Conservation (phyloP, 306 rosid genomes). For the Lupinus albus region DNA sequence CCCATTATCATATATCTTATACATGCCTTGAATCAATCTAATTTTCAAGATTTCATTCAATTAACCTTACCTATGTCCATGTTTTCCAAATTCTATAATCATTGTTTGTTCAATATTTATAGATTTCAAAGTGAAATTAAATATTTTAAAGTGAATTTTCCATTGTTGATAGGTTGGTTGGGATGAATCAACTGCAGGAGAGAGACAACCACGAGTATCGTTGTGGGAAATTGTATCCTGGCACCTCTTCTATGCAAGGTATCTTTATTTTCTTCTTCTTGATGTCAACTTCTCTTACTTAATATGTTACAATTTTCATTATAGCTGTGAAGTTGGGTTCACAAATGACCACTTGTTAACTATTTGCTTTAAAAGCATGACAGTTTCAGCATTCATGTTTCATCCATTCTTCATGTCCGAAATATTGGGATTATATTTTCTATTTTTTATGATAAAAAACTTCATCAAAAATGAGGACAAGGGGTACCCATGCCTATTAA, state of each 20-base stretch:
- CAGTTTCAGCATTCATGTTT: neutral
- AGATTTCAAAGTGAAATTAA: no score
- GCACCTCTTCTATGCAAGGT: conserved; percentile 79
- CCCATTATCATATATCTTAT: neutral
- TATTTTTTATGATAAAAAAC: conserved; percentile 6
- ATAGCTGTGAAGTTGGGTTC: neutral
- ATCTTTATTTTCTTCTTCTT: conserved; percentile 19
- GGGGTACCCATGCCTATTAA: no score
- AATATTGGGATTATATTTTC: neutral
- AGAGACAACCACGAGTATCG: conserved; percentile 88
- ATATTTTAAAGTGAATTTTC: conserved; percentile 17
- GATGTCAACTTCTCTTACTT: neutral
- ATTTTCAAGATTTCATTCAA: neutral
- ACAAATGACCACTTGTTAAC: neutral
- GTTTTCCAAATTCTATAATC: neutral
- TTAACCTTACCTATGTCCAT: neutral
- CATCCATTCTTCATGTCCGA: neutral
- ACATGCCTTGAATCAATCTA: neutral
- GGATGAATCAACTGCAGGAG: conserved; percentile 95
- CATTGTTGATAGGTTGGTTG: conserved; percentile 73
- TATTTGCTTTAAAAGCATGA: conserved; percentile 10
- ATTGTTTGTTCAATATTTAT: neutral
- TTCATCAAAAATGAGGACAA: no score
- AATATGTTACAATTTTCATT: conserved; percentile 5
- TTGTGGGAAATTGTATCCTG: conserved; percentile 95